Evolutionary conservation across 2,329 filamentous ascomycete genomes (phyloP).

Genomic region (Drechslerella stenobrocha): DNA sequence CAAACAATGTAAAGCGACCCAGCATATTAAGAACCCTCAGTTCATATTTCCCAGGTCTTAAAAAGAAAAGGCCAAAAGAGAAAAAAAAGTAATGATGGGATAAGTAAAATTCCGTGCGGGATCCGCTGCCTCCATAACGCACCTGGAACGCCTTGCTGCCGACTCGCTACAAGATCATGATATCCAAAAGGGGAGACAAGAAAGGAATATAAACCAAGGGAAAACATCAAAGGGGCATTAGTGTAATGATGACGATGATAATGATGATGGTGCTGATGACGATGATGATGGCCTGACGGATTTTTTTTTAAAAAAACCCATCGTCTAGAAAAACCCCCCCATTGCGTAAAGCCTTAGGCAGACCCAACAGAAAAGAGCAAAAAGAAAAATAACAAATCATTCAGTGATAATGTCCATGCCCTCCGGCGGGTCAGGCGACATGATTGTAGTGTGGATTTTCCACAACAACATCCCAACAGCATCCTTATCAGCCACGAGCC

Average conservation of each 20-base stretch:
- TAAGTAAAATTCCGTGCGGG: constrained; percentile 8
- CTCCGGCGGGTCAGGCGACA: constrained; percentile 21
- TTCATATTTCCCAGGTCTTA: constrained; percentile 8
- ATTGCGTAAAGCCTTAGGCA: no score
- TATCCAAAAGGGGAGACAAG: constrained; percentile 14
- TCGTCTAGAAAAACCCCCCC: background rate
- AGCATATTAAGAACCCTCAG: background rate
- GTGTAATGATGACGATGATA: background rate
- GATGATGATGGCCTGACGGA: no score
- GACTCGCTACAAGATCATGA: constrained; percentile 47
- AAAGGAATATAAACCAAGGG: constrained; percentile 3
- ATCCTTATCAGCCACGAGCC: constrained; percentile 52
- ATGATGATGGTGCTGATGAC: no score
- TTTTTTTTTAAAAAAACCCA: background rate
- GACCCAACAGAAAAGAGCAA: constrained; percentile 7
- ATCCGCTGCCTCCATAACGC: constrained; percentile 43
- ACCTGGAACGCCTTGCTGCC: constrained; percentile 47
- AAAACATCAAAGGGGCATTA: constrained; percentile 6
- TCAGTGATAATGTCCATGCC: constrained; percentile 9
- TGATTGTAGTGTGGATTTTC: constrained; percentile 51
- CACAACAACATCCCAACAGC: constrained; percentile 52
- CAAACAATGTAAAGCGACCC: constrained; percentile 6
- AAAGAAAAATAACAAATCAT: constrained; percentile 16
- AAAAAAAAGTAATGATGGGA: constrained; percentile 9
- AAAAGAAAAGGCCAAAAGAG: constrained; percentile 1